Evolutionary conservation across 169 alveolate genomes (phyloP), one percentile per base, ranked within the genome.

Genomic region (Cryptosporidium tyzzeri): DNA sequence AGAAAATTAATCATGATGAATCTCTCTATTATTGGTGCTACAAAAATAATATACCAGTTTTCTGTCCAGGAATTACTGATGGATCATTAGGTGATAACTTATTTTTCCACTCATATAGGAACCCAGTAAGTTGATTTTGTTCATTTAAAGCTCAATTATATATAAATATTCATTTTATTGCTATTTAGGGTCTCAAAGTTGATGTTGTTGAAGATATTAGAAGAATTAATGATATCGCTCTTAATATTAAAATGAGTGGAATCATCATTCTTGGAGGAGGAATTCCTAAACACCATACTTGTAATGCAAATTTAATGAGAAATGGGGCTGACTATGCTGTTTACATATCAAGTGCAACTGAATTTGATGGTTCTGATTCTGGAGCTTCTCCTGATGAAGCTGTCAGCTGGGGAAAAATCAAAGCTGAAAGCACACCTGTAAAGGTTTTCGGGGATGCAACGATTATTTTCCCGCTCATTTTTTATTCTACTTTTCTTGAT

Each of bases 301-400:
- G 99, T 95, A 99, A 99, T 93, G 99, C 99, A 16, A 98, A 98
- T 91, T 91, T 97, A 85, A 97, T 98, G 99, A 94, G 99, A 89
- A 98, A 98, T 92, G 99, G 99, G 55, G 99, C 99, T 9, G 99
- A 99, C 92, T 98, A 73, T 93, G 98, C 99, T 3, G 99, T 99
- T 41, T 98, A 97, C 92, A 96, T 98, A 65, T 97, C 98, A 74
- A 97, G 99, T 1, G 99, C 99, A 18, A 93, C 96, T 61, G 99
- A 98, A 86, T 97, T 93, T 91, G 99, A 99, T 92, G 99, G 99
- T 37, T 94, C 99, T 55, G 99, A 99, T 94, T 95, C 99, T 45
- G 99, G 99, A 14, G 99, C 99, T 21, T 95, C 97, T 69, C 99
- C 99, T 8, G 99, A 98, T 91, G 99, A 99, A 93, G 99, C 99